A percentile compares a stretch with the other conserved stretches of the same genome.
phyloP scores from a whole-genome alignment of 2,329 filamentous ascomycete genomes.

The Pseudogymnoascus sp. region DNA sequence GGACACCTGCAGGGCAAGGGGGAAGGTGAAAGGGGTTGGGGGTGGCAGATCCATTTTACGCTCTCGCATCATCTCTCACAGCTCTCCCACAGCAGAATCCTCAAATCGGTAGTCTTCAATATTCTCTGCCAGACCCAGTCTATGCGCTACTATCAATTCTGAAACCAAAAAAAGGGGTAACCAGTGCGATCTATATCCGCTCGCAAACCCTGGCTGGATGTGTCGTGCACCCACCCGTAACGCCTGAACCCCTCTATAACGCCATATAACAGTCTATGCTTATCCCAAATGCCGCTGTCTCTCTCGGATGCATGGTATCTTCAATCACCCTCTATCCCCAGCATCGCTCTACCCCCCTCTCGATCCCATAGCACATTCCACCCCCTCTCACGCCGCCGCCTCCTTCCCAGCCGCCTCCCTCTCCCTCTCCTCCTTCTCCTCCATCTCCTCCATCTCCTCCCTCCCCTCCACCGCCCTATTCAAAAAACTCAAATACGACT shows the following conservation, averaged over 20 bases:
- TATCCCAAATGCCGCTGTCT: background rate
- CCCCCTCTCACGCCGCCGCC: background rate
- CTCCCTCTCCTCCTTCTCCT: conserved; percentile 14
- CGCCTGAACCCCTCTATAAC: background rate
- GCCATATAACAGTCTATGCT: background rate
- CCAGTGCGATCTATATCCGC: background rate
- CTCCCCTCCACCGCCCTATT: conserved; percentile 63
- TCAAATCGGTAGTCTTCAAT: background rate
- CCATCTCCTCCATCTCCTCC: conserved; percentile 44
- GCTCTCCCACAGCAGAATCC: background rate
- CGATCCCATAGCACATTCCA: no score
- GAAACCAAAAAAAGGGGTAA: background rate
- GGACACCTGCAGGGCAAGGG: background rate
- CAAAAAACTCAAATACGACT: conserved; percentile 78
- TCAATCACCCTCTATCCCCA: background rate
- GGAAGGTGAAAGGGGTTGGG: background rate
- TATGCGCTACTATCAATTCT: background rate
- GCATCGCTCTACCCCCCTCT: background rate
- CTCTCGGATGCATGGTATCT: background rate
- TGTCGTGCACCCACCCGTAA: background rate
- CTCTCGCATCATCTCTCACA: background rate
- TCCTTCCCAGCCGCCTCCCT: background rate
- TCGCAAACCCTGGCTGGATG: background rate
- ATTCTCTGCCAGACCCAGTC: background rate
- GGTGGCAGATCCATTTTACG: background rate